Evolutionary conservation across 208 protist genomes (phyloP).

Genomic region (Leptomonas seymouri): DNA sequence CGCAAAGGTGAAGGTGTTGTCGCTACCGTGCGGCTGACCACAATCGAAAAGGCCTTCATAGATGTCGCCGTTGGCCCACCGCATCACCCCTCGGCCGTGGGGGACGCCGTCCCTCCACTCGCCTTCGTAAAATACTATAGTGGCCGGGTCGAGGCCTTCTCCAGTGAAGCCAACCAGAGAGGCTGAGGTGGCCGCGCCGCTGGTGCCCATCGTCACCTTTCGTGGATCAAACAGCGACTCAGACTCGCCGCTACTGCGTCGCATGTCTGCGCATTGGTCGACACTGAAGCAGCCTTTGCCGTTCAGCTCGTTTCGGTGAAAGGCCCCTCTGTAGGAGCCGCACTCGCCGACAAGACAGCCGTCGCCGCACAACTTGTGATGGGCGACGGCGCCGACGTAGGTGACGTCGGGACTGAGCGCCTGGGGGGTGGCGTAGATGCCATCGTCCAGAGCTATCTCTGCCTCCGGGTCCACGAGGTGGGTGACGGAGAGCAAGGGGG

Average conservation of each 20-base stretch:
- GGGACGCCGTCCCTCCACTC: conserved; percentile 31
- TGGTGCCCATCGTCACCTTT: neutral
- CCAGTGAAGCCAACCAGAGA: neutral
- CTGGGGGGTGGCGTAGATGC: conserved; percentile 15
- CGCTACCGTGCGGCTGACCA: conserved; percentile 38
- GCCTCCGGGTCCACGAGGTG: neutral
- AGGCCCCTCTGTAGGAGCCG: conserved; percentile 35
- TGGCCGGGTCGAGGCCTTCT: conserved; percentile 3
- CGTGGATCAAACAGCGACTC: conserved; percentile 7
- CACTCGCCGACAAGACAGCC: conserved; percentile 4
- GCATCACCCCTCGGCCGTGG: conserved; percentile 12
- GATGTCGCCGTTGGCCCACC: conserved; percentile 36
- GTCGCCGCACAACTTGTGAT: conserved; percentile 8
- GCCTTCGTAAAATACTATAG: conserved; percentile 34
- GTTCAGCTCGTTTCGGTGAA: conserved; percentile 28
- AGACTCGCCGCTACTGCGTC: conserved; percentile 23
- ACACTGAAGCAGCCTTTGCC: conserved; percentile 36
- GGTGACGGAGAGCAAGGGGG: conserved; percentile 15
- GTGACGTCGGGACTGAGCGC: conserved; percentile 24
- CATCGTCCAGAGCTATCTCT: conserved; percentile 8
- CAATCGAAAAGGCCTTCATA: conserved; percentile 44
- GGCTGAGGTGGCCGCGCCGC: neutral
- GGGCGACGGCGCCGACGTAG: conserved; percentile 13
- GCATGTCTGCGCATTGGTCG: conserved; percentile 1
- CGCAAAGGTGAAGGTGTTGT: conserved; percentile 33